These are phyloP conservation scores for Spiromastix sp. DNA, from an alignment of 2,329 filamentous ascomycete species.

Conservation along the genomic window DNA sequence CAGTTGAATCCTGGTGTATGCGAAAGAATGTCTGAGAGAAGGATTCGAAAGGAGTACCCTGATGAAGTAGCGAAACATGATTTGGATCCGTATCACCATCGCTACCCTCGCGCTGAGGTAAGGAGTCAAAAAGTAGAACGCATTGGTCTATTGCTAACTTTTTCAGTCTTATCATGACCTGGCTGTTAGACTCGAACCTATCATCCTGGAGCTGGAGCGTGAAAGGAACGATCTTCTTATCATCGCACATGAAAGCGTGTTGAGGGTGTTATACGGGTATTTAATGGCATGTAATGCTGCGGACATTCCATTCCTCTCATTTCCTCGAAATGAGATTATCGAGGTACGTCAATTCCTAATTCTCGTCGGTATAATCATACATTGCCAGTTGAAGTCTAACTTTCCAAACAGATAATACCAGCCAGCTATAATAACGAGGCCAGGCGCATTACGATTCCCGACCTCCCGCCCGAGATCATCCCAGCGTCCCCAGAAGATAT, in stretches of 20 bases:
- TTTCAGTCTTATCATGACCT: slow-evolving; percentile 89
- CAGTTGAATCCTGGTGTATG: slow-evolving; percentile 95
- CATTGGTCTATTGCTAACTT: slow-evolving; percentile 6
- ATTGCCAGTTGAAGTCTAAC: too few relatives aligned
- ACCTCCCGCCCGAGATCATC: slow-evolving; percentile 54
- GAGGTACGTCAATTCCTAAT: slow-evolving; percentile 45
- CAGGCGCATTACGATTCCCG: slow-evolving; percentile 76
- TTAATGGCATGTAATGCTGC: slow-evolving; percentile 96
- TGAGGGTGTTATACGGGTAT: slow-evolving; percentile 93
- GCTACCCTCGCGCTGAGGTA: slow-evolving; percentile 90
- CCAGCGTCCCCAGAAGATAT: slow-evolving; percentile 73
- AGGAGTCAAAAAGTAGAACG: slow-evolving; percentile 12
- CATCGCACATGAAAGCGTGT: slow-evolving; percentile 95
- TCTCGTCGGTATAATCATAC: slow-evolving; percentile 2
- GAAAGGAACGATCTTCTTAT: slow-evolving; percentile 97
- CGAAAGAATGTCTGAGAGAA: slow-evolving; percentile 79
- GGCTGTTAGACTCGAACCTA: slow-evolving; percentile 92
- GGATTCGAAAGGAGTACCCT: slow-evolving; percentile 71
- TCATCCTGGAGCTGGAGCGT: slow-evolving; percentile 92
- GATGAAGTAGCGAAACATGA: slow-evolving; percentile 91
- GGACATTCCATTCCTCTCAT: slow-evolving; percentile 85
- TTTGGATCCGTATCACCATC: slow-evolving; percentile 89
- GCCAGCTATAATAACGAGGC: slow-evolving; percentile 96
- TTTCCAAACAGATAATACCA: slow-evolving; percentile 61
- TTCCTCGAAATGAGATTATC: slow-evolving; percentile 94